Evolutionary conservation across 1,284 basidiomycete genomes (phyloP).

Genomic region (Xerocomus minutiporus): DNA sequence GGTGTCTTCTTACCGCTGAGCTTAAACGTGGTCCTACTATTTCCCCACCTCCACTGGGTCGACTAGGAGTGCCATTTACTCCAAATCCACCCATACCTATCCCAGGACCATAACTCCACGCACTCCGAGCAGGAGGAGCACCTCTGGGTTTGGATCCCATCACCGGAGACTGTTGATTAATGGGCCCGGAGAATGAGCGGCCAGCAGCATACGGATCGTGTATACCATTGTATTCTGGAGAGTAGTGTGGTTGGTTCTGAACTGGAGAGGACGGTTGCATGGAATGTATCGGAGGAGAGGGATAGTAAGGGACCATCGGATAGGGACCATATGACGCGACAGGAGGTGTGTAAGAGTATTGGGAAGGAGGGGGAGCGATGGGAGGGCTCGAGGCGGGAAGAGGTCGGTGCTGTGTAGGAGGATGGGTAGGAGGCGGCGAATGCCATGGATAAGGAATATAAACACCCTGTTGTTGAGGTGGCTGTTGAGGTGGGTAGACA

Average conservation of each 20-base stretch:
- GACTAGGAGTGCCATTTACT: conserved; percentile 23
- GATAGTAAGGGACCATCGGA: conserved; percentile 45
- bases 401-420: conserved; percentile 33
- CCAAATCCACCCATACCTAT: conserved; percentile 42
- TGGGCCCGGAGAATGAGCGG: conserved; percentile 26
- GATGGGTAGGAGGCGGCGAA: conserved; percentile 23
- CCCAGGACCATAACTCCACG: conserved; percentile 70
- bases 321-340: conserved; percentile 40
- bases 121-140: conserved; percentile 45
- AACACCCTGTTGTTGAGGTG: conserved; percentile 32
- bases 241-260: conserved; percentile 31
- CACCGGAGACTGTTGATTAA: conserved; percentile 28
- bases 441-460: conserved; percentile 43
- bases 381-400: conserved; percentile 32
- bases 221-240: conserved; percentile 30
- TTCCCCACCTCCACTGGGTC: conserved; percentile 35
- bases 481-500: conserved; percentile 31
- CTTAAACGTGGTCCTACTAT: conserved; percentile 62
- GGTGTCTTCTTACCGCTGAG: conserved; percentile 45
- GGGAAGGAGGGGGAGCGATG: conserved; percentile 31
- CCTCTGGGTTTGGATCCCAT: conserved; percentile 34
- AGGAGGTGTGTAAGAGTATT: conserved; percentile 38
- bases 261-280: conserved; percentile 34
- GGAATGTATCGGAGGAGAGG: conserved; percentile 39
- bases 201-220: conserved; percentile 28